A percentile compares a stretch with the other conserved stretches of the same genome.
These are phyloP conservation scores for Metschnikowia arizonensis DNA, from an alignment of 805 yeast species.

Conservation along the genomic window DNA sequence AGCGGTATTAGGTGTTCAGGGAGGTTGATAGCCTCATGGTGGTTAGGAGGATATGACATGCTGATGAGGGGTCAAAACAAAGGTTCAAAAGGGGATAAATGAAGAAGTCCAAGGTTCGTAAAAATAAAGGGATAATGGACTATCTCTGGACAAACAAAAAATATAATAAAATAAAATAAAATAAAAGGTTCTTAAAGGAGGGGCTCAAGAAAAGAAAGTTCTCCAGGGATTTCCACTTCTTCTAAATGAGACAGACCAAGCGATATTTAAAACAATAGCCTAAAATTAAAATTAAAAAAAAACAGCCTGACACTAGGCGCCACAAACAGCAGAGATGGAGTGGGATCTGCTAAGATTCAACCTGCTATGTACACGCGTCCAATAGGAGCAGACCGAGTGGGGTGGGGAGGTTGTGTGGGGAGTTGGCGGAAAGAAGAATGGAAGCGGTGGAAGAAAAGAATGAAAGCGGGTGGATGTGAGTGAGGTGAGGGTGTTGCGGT, in stretches of 20 bases:
- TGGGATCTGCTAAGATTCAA: neutral
- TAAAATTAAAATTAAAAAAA: neutral
- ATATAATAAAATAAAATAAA: too few species aligned
- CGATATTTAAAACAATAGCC: neutral
- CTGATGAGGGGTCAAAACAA: neutral
- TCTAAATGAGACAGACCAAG: neutral
- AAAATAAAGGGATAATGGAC: neutral
- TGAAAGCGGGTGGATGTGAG: conserved; percentile 3
- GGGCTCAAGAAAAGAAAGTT: neutral
- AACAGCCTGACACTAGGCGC: neutral
- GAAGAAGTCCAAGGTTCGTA: neutral
- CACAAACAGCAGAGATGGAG: neutral
- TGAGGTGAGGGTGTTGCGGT: conserved; percentile 4
- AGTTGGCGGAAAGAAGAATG: neutral
- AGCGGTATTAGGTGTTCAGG: conserved; percentile 27
- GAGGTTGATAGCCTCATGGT: conserved; percentile 23
- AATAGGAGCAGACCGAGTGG: neutral
- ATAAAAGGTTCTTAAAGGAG: neutral
- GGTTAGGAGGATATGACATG: conserved; percentile 6
- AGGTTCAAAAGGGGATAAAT: neutral
- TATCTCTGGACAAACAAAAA: too few species aligned
- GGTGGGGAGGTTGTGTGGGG: too few species aligned
- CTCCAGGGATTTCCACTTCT: neutral
- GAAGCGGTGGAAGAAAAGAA: conserved; percentile 4
- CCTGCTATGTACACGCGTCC: neutral